Conservation (phyloP, 441 rosid species). For the Erodium moschatum region DNA sequence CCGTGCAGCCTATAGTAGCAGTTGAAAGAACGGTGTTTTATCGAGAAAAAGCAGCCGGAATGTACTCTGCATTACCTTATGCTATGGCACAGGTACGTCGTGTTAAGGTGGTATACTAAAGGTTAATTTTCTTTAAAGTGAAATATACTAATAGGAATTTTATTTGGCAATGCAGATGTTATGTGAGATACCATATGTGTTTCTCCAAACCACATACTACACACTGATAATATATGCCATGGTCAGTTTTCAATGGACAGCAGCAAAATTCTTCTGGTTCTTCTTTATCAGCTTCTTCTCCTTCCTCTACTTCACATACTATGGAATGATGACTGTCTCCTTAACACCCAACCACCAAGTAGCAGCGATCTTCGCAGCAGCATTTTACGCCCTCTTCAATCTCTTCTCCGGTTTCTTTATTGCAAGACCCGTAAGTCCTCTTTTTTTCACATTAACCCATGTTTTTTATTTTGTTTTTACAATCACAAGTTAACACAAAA, state of each 20-base stretch:
- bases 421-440: constrained; percentile 63
- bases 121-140: too few species aligned
- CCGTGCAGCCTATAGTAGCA: constrained; percentile 74
- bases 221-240: constrained; percentile 66
- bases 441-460: not conserved
- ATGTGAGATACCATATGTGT: constrained; percentile 65
- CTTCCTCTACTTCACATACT: constrained; percentile 92
- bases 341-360: constrained; percentile 86
- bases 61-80: constrained; percentile 90
- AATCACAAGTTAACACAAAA: too few species aligned
- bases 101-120: too few species aligned
- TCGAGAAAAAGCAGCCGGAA: constrained; percentile 83
- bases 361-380: constrained; percentile 68
- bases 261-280: constrained; percentile 79
- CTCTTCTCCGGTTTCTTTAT: constrained; percentile 87
- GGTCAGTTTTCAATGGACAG: constrained; percentile 78
- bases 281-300: constrained; percentile 68
- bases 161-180: too few species aligned
- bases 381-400: constrained; percentile 76
- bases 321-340: constrained; percentile 86
- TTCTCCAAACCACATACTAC: constrained; percentile 59
- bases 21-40: constrained; percentile 81
- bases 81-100: constrained; percentile 77
- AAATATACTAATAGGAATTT: too few species aligned
- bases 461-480: too few species aligned